phyloP scores from a whole-genome alignment of 2,329 filamentous ascomycete species.

The Alternaria tenuissima region DNA sequence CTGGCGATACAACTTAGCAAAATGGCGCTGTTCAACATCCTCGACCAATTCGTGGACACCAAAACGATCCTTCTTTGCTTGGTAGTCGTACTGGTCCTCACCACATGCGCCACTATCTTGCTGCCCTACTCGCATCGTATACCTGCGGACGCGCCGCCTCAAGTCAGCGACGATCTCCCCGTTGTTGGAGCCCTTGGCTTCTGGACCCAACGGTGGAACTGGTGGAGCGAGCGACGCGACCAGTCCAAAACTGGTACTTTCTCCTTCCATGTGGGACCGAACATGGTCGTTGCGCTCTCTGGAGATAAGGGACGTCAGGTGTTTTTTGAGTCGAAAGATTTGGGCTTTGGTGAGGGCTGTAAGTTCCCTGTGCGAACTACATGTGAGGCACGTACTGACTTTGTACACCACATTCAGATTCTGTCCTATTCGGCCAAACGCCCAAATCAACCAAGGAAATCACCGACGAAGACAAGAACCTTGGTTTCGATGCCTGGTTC shows the following conservation, averaged over 20 bases:
- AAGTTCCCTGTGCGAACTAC: background rate
- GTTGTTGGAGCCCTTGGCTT: constrained; percentile 57
- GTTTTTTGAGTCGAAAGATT: constrained; percentile 57
- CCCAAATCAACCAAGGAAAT: constrained; percentile 22
- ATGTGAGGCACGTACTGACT: background rate
- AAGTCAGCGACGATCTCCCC: constrained; percentile 44
- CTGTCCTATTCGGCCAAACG: constrained; percentile 38
- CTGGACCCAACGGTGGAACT: constrained; percentile 59
- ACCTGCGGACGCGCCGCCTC: constrained; percentile 31
- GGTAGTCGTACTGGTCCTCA: constrained; percentile 16
- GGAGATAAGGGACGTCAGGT: constrained; percentile 54
- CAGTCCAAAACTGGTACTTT: constrained; percentile 55
- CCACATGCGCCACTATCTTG: constrained; percentile 13
- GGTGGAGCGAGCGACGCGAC: constrained; percentile 48
- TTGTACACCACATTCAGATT: constrained; percentile 14
- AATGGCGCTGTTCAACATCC: constrained; percentile 21
- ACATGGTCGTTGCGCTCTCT: constrained; percentile 56
- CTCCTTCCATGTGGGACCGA: constrained; percentile 58
- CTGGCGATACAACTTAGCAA: background rate
- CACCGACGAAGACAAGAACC: constrained; percentile 15
- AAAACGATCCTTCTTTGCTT: constrained; percentile 21
- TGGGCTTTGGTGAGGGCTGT: constrained; percentile 56
- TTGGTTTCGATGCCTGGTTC: constrained; percentile 33
- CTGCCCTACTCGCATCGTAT: constrained; percentile 30
- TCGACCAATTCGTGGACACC: constrained; percentile 10